Conservation (phyloP, 352 stramenopile genomes). For the Pythium pyrilobum region DNA sequence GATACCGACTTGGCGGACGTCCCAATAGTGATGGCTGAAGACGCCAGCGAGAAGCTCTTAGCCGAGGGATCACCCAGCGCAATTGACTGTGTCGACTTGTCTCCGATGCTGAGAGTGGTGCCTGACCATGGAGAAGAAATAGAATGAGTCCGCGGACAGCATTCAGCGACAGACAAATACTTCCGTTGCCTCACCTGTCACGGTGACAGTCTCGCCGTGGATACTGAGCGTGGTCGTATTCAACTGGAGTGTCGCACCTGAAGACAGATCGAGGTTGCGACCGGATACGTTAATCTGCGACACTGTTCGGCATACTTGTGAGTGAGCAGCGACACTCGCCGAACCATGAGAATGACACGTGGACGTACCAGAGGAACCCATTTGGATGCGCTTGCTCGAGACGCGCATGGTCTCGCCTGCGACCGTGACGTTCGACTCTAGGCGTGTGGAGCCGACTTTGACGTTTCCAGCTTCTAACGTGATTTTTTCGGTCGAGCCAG, state of each 20-base stretch:
- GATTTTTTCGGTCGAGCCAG: conserved; percentile 6
- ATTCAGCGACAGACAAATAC: too few relatives aligned
- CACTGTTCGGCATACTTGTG: not conserved
- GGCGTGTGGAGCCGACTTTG: conserved; percentile 9
- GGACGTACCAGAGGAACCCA: not conserved
- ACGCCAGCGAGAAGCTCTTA: not conserved
- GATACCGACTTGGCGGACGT: conserved; percentile 1
- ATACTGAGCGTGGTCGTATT: too few relatives aligned
- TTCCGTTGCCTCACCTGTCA: too few relatives aligned
- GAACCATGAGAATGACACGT: not conserved
- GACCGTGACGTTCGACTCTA: conserved; percentile 10
- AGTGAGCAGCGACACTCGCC: not conserved
- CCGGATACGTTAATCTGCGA: too few relatives aligned
- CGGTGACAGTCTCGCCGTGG: too few relatives aligned
- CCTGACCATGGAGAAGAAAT: too few relatives aligned
- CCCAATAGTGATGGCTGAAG: not conserved
- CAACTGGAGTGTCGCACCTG: too few relatives aligned
- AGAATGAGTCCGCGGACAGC: too few relatives aligned
- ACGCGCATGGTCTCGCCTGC: not conserved
- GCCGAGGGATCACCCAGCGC: not conserved
- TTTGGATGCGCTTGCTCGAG: not conserved
- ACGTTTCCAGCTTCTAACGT: conserved; percentile 5
- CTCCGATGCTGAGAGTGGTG: conserved; percentile 1
- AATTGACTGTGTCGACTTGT: conserved; percentile 2
- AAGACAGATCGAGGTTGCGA: too few relatives aligned